Conservation (phyloP, 2,329 filamentous ascomycete species). For the Venturia oleaginea region DNA sequence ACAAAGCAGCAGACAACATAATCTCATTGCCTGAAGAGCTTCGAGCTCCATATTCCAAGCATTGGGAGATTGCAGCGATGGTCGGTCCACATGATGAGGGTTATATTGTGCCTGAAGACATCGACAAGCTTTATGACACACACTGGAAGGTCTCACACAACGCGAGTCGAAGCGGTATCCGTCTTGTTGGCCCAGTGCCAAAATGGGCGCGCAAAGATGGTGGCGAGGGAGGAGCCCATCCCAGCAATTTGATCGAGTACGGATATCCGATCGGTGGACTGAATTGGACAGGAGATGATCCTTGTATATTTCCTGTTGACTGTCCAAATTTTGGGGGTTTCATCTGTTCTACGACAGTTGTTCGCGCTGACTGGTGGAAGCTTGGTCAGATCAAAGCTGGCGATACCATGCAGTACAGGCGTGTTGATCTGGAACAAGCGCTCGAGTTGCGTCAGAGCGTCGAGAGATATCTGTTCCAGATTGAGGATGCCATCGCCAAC, state of each 20-base stretch:
- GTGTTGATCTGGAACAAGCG: slow-evolving; percentile 44
- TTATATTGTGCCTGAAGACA: slow-evolving; percentile 29
- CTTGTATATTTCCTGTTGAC: slow-evolving; percentile 51
- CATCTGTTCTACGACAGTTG: slow-evolving; percentile 45
- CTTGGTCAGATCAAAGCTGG: slow-evolving; percentile 53
- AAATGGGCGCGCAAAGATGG: slow-evolving; percentile 51
- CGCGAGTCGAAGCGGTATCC: slow-evolving; percentile 49
- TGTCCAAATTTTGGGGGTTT: slow-evolving; percentile 54
- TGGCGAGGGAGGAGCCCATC: slow-evolving; percentile 55
- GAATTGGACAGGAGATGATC: slow-evolving; percentile 54
- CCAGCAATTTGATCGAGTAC: slow-evolving; percentile 44
- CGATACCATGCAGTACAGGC: slow-evolving; percentile 42
- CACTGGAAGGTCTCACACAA: slow-evolving; percentile 56
- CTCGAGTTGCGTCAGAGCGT: slow-evolving; percentile 35
- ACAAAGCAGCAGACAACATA: slow-evolving; percentile 19
- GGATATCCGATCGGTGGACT: slow-evolving; percentile 50
- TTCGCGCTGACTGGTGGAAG: slow-evolving; percentile 52
- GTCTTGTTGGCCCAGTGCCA: slow-evolving; percentile 49
- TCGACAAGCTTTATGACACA: slow-evolving; percentile 46
- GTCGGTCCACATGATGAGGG: slow-evolving; percentile 48
- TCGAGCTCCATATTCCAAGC: slow-evolving; percentile 38
- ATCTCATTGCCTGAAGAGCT: slow-evolving; percentile 36
- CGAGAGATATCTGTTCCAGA: slow-evolving; percentile 35
- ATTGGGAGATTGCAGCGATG: slow-evolving; percentile 45
- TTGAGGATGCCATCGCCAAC: slow-evolving; percentile 27